Evolutionary conservation across 306 rosid species (phyloP), one percentile per base, ranked within the genome.

Genomic region (Inga leiocalycina): DNA sequence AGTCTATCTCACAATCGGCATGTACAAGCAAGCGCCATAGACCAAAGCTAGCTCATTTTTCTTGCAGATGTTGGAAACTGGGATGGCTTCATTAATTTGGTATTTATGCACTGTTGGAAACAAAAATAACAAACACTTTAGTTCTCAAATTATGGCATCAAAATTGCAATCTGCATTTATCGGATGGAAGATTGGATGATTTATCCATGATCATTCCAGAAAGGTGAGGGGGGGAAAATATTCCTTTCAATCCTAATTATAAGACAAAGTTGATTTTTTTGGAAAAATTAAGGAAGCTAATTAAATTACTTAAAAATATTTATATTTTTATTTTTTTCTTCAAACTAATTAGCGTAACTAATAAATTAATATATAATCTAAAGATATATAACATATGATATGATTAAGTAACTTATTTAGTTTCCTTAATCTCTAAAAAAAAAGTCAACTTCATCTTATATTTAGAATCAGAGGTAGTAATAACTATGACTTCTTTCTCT

Each of bases 81-180:
- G 43, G 46, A 78, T 22, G 45, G 59, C 67, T 78, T 75, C 16
- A 51, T 76, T 43, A 61, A 41, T n/a, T 64, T 69, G 74, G 64
- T 41, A 76, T 32, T 35, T 48, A 32, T 61, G 84, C 59, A 68
- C 30, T n/a, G 67, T 68, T 77, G 15, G 35, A 75, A 76, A 76
- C 54, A 77, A 77, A 62, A 82, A 57, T 32, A 59, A 43, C 41
- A 37, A 59, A 66, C 82, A 74, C 43, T 35, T 52, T 12, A 71
- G 83, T 71, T 82, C 79, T 77, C 65, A 59, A 82, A 44, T 67
- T 66, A 61, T 54, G 77, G 71, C 85, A 46, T 74, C 71, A 84
- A 81, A 89, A 54, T 76, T 70, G 90, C 82, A 83, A 79, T 75
- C 80, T 52, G 72, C 67, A 20, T 49, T 9, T 46, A 75, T 73